Evolutionary conservation across 495 filamentous ascomycete genomes (phyloP), one percentile per base, ranked within the genome.

Genomic region (Neurospora sp.): DNA sequence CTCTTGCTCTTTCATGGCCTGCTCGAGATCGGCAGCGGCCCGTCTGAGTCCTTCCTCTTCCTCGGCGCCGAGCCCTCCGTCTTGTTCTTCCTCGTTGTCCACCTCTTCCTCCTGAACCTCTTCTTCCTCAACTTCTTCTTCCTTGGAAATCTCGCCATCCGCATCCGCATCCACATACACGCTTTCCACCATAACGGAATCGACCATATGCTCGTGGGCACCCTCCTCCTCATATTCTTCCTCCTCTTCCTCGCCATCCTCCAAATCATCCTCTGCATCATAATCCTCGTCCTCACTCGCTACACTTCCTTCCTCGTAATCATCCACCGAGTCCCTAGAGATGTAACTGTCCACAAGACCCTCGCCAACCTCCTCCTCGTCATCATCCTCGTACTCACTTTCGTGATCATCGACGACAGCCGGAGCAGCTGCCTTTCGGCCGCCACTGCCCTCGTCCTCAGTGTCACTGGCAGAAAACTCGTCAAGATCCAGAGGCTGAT

Each of bases 381-480:
- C 85, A 40, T 83, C 81, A 16, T 66, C 54, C 14, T 76, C 76
- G 38, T 78, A 76, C 42, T 77, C 70, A 31, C 73, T 74, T 9
- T 83, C 86, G n/a, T 85, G 83, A 40, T 84, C 84, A 18, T 87
- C 54, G 39, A 90, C 85, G 10, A 82, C 85, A 7, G 85, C 84
- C 1, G 85, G 84, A 38, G 77, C 84, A 12, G 74, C 75, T 39
- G 70, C 72, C 54, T 41, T 86, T 48, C 82, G 83, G 12, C 84
- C 82, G 3, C 84, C 83, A 3, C 84, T 85, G 20, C 84, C 85
- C 1, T 79, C 81, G 1, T 84, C 88, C 72, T 92, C 92, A 7
- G 86, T 89, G 11, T 94, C 93, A 35, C 91, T 94, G 31, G 89
- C 89, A 10, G 90, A 92, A 77, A 96, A 94, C 71, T 94, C 92